Evolutionary conservation across 179 eudicot genomes (phyloP).

Genomic region (Carnegiea gigantea): DNA sequence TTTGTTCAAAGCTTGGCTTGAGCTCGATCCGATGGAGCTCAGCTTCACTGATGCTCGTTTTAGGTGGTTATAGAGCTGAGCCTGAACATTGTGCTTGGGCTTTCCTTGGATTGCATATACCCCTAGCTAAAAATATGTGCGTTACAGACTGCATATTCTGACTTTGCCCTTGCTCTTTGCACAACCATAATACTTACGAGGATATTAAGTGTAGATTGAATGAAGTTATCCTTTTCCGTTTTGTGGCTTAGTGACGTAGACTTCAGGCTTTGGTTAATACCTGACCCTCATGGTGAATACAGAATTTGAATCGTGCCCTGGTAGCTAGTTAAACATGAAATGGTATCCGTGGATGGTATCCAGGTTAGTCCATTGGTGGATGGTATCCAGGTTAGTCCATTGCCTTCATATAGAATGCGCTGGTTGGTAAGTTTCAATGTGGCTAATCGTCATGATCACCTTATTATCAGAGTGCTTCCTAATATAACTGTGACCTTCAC

Average conservation of each 20-base stretch:
- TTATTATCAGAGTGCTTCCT: background rate
- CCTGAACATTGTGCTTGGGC: background rate
- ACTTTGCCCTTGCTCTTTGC: background rate
- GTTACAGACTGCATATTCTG: background rate
- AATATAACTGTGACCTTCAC: background rate
- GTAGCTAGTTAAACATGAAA: background rate
- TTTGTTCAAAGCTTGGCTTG: background rate
- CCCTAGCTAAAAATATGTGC: background rate
- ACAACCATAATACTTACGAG: background rate
- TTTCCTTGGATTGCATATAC: background rate
- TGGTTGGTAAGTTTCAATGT: background rate
- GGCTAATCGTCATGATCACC: background rate
- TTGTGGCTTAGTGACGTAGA: background rate
- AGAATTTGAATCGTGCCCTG: background rate
- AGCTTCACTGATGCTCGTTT: background rate
- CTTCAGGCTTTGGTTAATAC: background rate
- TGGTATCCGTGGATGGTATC: background rate
- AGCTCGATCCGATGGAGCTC: background rate
- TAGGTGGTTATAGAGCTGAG: background rate
- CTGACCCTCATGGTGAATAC: background rate
- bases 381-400: background rate
- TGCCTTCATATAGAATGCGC: background rate
- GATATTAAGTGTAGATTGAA: background rate
- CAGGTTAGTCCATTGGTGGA: background rate
- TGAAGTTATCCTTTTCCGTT: background rate